Conservation (phyloP, 148 eudicot genomes). For the Salicornia ramosissima region DNA sequence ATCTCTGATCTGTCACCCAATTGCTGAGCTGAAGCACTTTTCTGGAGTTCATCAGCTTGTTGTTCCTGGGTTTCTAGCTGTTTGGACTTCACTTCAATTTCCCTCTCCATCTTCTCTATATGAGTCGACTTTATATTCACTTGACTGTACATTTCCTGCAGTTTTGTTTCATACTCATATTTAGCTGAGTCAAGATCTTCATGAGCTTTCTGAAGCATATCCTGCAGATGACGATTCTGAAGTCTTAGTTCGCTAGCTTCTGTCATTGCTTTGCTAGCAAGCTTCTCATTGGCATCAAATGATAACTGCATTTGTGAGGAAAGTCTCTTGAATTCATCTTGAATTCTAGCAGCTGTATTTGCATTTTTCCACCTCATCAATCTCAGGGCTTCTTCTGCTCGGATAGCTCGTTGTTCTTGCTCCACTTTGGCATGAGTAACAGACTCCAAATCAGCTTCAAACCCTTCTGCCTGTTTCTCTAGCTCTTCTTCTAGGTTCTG, state of each 20-base stretch:
- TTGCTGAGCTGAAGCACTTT: conserved; percentile 36
- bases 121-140: conserved; percentile 36
- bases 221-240: conserved; percentile 54
- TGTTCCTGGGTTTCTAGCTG: conserved; percentile 40
- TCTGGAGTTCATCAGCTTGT: conserved; percentile 37
- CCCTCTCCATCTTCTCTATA: conserved; percentile 34
- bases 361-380: conserved; percentile 64
- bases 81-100: conserved; percentile 39
- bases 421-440: conserved; percentile 61
- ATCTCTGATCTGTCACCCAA: conserved; percentile 41
- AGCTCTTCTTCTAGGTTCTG: conserved; percentile 61
- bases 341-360: conserved; percentile 70
- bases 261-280: conserved; percentile 54
- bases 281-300: conserved; percentile 70
- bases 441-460: conserved; percentile 77
- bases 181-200: conserved; percentile 50
- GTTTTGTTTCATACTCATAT: conserved; percentile 49
- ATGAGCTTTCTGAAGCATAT: conserved; percentile 44
- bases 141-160: conserved; percentile 43
- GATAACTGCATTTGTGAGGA: conserved; percentile 69
- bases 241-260: conserved; percentile 72
- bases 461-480: conserved; percentile 55
- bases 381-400: conserved; percentile 73
- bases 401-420: conserved; percentile 82
- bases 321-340: conserved; percentile 68